Evolutionary conservation across 805 yeast species (phyloP).

Genomic region (Trichomonascus vanleenenianus): DNA sequence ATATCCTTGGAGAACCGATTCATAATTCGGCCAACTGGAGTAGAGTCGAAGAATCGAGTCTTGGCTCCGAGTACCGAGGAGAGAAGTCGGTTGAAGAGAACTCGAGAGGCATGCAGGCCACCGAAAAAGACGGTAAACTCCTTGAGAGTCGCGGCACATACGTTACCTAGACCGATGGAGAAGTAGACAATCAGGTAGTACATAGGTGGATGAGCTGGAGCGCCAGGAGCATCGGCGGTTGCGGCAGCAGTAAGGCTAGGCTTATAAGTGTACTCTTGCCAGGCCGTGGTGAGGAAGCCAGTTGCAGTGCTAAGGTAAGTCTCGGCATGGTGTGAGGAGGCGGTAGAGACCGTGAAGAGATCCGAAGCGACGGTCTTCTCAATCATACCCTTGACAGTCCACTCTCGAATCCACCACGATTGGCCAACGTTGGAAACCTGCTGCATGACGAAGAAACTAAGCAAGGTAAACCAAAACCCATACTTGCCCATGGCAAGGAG

Average conservation of each 20-base stretch:
- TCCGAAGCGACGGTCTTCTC: too few relatives aligned
- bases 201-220: not conserved
- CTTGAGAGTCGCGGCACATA: conserved; percentile 50
- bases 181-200: conserved; percentile 67
- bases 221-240: not conserved
- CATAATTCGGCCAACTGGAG: conserved; percentile 95
- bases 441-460: conserved; percentile 43
- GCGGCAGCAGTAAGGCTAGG: not conserved
- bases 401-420: conserved; percentile 84
- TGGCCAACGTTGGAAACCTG: conserved; percentile 62
- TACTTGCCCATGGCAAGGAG: conserved; percentile 61
- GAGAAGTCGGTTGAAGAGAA: conserved; percentile 60
- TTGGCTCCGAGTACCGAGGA: conserved; percentile 63
- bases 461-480: conserved; percentile 42
- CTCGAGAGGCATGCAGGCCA: conserved; percentile 73
- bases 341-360: not conserved
- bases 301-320: not conserved
- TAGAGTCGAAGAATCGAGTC: conserved; percentile 85
- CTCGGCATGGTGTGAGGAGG: not conserved
- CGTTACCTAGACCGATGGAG: conserved; percentile 55
- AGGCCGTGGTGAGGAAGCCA: not conserved
- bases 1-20: conserved; percentile 94
- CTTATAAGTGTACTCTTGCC: too few relatives aligned
- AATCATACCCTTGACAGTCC: conserved; percentile 47
- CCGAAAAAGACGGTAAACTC: conserved; percentile 54